A percentile compares a stretch with the other conserved stretches of the same genome.
Conservation (phyloP, 306 rosid genomes). For the Dryas drummondii region DNA sequence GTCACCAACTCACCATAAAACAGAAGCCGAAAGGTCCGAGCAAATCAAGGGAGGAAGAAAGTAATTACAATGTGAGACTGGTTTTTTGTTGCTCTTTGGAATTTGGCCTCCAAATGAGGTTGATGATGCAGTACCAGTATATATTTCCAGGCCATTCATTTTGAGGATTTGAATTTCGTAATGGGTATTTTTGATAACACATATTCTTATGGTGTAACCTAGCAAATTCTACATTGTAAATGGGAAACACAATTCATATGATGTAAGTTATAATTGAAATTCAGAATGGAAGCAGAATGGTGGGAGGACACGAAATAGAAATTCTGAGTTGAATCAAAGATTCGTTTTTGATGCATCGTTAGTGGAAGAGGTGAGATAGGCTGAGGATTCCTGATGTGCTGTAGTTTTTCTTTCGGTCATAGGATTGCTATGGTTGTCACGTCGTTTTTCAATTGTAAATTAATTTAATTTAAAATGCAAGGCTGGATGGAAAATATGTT, state of each 20-base stretch:
- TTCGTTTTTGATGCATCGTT: neutral
- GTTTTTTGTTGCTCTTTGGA: neutral
- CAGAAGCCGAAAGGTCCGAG: conserved; percentile 6
- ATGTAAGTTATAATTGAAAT: neutral
- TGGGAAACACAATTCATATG: neutral
- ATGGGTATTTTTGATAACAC: neutral
- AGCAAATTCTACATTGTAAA: neutral
- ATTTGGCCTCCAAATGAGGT: neutral
- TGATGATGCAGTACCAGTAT: neutral
- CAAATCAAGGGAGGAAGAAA: neutral
- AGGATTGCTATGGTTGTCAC: no score
- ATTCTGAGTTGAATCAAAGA: conserved; percentile 9
- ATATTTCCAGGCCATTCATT: conserved; percentile 2
- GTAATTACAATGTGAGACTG: neutral
- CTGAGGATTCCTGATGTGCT: no score
- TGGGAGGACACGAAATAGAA: neutral
- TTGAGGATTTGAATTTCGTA: neutral
- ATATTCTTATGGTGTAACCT: neutral
- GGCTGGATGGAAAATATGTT: no score
- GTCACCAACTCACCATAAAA: neutral
- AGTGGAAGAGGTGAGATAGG: no score
- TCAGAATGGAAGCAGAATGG: neutral
- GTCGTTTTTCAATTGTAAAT: no score
- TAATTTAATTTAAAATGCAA: no score
- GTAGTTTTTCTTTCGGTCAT: no score